phyloP scores from a whole-genome alignment of 768 basidiomycete species.

The Lactarius vividus region DNA sequence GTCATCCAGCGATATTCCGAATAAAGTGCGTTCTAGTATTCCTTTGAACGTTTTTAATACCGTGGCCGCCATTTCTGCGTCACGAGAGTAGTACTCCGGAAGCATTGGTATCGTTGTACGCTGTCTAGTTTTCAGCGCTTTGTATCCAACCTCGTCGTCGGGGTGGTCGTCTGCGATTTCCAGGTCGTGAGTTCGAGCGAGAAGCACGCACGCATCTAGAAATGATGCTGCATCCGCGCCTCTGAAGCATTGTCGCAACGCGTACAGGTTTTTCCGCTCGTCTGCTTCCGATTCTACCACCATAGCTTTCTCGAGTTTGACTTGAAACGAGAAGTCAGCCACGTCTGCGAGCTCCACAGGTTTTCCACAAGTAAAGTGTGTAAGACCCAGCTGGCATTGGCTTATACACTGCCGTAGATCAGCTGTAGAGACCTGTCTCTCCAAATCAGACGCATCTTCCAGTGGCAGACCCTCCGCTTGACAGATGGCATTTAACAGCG shows the following conservation, averaged over 20 bases:
- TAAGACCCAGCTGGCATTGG: conserved; percentile 25
- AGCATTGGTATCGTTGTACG: conserved; percentile 18
- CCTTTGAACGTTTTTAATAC: conserved; percentile 10
- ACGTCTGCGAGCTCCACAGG: conserved; percentile 6
- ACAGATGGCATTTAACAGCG: conserved; percentile 28
- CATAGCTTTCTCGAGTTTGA: conserved; percentile 8
- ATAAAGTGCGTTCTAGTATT: conserved; percentile 9
- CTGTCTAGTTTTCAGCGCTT: conserved; percentile 8
- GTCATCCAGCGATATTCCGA: conserved; percentile 1
- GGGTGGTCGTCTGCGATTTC: conserved; percentile 27
- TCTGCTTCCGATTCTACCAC: conserved; percentile 6
- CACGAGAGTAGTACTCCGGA: conserved; percentile 25
- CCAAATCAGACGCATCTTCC: conserved; percentile 3
- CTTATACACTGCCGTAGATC: conserved; percentile 26
- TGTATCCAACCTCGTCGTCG: conserved; percentile 60
- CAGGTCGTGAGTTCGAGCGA: conserved; percentile 1
- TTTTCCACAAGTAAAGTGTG: conserved; percentile 2
- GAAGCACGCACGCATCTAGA: conserved; percentile 23
- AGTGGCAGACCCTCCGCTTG: conserved; percentile 22
- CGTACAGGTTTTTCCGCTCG: conserved; percentile 10
- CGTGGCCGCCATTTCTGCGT: conserved; percentile 12
- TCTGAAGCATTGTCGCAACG: conserved; percentile 15
- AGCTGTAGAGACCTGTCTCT: conserved; percentile 1
- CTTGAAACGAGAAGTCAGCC: conserved; percentile 14
- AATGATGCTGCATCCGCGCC: conserved; percentile 25